A percentile compares a stretch with the other conserved stretches of the same genome.
phyloP scores from a whole-genome alignment of 1,284 basidiomycete genomes.

The Malassezia brasiliensis region DNA sequence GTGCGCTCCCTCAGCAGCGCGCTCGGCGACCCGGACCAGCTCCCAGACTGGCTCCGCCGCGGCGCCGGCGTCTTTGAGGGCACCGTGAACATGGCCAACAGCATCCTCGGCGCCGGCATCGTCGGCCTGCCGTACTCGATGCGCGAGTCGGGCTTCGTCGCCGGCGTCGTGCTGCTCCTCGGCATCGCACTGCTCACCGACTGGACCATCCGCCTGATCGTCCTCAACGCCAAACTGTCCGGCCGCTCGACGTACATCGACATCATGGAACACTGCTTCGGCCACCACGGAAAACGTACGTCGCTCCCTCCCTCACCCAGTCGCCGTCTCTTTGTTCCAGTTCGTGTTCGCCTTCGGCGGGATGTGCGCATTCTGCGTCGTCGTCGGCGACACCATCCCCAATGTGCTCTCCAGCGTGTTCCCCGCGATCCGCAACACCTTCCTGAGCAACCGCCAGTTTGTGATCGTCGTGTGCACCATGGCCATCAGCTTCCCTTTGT shows the following conservation, averaged over 20 bases:
- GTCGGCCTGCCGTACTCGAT: slow-evolving; percentile 72
- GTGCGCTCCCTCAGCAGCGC: slow-evolving; percentile 28
- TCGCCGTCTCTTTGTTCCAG: slow-evolving; percentile 92
- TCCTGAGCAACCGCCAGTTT: slow-evolving; percentile 77
- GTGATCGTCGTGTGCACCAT: slow-evolving; percentile 56
- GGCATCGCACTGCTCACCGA: slow-evolving; percentile 76
- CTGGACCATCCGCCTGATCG: slow-evolving; percentile 93
- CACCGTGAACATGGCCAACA: slow-evolving; percentile 89
- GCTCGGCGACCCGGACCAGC: slow-evolving; percentile 47
- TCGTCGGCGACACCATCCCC: slow-evolving; percentile 81
- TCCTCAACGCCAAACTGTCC: slow-evolving; percentile 83
- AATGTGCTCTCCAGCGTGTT: slow-evolving; percentile 77
- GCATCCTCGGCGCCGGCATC: slow-evolving; percentile 80
- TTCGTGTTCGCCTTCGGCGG: slow-evolving; percentile 95
- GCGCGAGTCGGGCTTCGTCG: slow-evolving; percentile 81
- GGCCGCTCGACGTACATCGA: slow-evolving; percentile 88
- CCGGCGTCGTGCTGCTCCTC: slow-evolving; percentile 70
- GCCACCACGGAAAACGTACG: slow-evolving; percentile 50
- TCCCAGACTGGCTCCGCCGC: slow-evolving; percentile 49
- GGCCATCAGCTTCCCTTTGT: slow-evolving; percentile 71
- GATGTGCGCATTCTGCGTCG: slow-evolving; percentile 51
- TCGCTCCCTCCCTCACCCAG: slow-evolving; percentile 35
- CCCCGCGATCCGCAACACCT: slow-evolving; percentile 65
- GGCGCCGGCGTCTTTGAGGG: slow-evolving; percentile 74
- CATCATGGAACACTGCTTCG: slow-evolving; percentile 92